phyloP scores from a whole-genome alignment of 1,284 basidiomycete species.

The Naganishia albida region DNA sequence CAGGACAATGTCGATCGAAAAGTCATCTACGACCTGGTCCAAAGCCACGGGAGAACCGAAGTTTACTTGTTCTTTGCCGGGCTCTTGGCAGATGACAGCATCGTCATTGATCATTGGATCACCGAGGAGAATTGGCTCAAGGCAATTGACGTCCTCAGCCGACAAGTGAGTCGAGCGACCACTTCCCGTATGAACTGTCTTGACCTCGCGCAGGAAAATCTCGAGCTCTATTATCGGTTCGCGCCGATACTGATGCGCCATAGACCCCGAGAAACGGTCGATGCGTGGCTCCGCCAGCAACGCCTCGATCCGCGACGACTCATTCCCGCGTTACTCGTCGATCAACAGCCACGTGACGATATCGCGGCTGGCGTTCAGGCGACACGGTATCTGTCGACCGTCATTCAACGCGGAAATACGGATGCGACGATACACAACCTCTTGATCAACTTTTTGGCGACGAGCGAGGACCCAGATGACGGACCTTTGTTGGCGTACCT shows the following conservation, averaged over 20 bases:
- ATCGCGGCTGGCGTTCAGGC: conserved; percentile 64
- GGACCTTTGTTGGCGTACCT: conserved; percentile 82
- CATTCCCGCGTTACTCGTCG: conserved; percentile 78
- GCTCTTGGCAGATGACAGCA: conserved; percentile 75
- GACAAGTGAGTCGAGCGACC: conserved; percentile 64
- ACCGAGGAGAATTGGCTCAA: conserved; percentile 88
- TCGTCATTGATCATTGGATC: conserved; percentile 90
- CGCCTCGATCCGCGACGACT: conserved; percentile 78
- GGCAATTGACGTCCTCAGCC: conserved; percentile 81
- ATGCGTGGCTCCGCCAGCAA: conserved; percentile 84
- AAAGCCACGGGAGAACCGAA: conserved; percentile 87
- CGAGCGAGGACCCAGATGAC: conserved; percentile 63
- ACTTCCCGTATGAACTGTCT: conserved; percentile 1
- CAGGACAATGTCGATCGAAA: conserved; percentile 78
- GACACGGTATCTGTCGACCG: conserved; percentile 81
- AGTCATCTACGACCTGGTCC: conserved; percentile 88
- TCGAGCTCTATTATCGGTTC: conserved; percentile 93
- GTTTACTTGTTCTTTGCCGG: conserved; percentile 89
- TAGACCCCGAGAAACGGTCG: conserved; percentile 82
- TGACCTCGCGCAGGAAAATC: conserved; percentile 60
- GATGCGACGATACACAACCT: conserved; percentile 92
- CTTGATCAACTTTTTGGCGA: conserved; percentile 81
- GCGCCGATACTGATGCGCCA: conserved; percentile 83
- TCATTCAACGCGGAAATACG: conserved; percentile 73
- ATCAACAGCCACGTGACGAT: conserved; percentile 64